Percentiles rank a stretch among this genome's conserved stretches.
phyloP scores from a whole-genome alignment of 768 basidiomycete genomes.

The Mycena alexandri region DNA sequence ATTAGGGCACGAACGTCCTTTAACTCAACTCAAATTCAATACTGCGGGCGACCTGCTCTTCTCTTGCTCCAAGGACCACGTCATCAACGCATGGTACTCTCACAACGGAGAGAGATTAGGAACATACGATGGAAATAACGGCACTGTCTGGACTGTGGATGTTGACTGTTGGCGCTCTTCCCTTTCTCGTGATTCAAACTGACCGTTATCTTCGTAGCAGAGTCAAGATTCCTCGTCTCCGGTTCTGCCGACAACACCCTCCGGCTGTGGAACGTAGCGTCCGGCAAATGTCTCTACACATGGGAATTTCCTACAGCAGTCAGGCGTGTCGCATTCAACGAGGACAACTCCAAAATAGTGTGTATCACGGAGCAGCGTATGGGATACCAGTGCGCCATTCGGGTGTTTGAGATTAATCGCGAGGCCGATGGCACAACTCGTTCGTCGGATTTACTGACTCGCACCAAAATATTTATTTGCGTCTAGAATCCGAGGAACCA shows the following conservation, averaged over 20 bases:
- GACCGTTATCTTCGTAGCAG: slow-evolving; percentile 55
- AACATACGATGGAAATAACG: slow-evolving; percentile 97
- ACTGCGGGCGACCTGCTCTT: slow-evolving; percentile 96
- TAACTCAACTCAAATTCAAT: slow-evolving; percentile 99
- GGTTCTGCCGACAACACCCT: slow-evolving; percentile 96
- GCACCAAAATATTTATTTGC: slow-evolving; percentile 8
- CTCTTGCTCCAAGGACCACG: slow-evolving; percentile 93
- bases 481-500: slow-evolving; percentile 81
- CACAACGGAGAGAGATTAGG: slow-evolving; percentile 98
- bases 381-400: slow-evolving; percentile 91
- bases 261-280: slow-evolving; percentile 89
- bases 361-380: slow-evolving; percentile 98
- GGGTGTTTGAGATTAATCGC: slow-evolving; percentile 89
- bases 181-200: slow-evolving; percentile 2
- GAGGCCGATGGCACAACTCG: slow-evolving; percentile 86
- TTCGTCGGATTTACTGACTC: slow-evolving; percentile 55
- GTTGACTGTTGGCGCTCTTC: slow-evolving; percentile 82
- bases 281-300: slow-evolving; percentile 91
- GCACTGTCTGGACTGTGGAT: slow-evolving; percentile 96
- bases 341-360: slow-evolving; percentile 84
- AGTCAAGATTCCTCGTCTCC: slow-evolving; percentile 88
- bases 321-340: slow-evolving; percentile 94
- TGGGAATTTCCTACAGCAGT: slow-evolving; percentile 99
- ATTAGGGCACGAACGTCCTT: slow-evolving; percentile 93
- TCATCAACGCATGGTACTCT: slow-evolving; percentile 97